phyloP scores from a whole-genome alignment of 192 early-diverging fungal species.

The Coemansia asiatica region DNA sequence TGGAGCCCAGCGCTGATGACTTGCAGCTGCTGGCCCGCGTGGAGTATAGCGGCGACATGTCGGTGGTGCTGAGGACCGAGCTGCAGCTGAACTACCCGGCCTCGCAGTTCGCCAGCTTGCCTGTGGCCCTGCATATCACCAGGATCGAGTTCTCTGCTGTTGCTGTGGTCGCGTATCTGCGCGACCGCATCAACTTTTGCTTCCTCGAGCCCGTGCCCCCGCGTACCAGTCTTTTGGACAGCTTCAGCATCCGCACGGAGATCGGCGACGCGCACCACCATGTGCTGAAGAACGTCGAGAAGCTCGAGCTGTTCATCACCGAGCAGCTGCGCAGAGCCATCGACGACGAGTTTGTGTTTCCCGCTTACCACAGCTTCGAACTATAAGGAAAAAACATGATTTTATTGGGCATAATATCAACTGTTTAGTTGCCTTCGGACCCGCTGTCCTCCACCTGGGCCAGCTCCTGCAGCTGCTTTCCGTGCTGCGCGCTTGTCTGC shows the following conservation, averaged over 20 bases:
- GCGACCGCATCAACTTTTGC: constrained; percentile 67
- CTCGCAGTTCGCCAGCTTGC: constrained; percentile 70
- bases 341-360: constrained; percentile 78
- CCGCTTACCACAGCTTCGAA: constrained; percentile 69
- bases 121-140: constrained; percentile 68
- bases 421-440: too few relatives aligned
- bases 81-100: constrained; percentile 76
- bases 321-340: constrained; percentile 74
- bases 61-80: constrained; percentile 65
- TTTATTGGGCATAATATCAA: too few relatives aligned
- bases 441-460: constrained; percentile 1
- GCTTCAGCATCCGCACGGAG: constrained; percentile 42
- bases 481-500: constrained; percentile 27
- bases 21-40: constrained; percentile 66
- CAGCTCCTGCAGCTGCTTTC: constrained; percentile 15
- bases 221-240: constrained; percentile 31
- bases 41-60: constrained; percentile 74
- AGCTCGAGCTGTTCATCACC: constrained; percentile 76
- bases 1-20: constrained; percentile 54
- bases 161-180: constrained; percentile 67
- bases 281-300: constrained; percentile 81
- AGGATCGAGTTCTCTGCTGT: constrained; percentile 69
- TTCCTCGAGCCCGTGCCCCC: constrained; percentile 62
- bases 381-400: neutral
- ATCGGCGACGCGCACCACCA: constrained; percentile 48